These are phyloP conservation scores for Dendrobium catenatum DNA, from an alignment of 106 monocot species.

Conservation along the genomic window DNA sequence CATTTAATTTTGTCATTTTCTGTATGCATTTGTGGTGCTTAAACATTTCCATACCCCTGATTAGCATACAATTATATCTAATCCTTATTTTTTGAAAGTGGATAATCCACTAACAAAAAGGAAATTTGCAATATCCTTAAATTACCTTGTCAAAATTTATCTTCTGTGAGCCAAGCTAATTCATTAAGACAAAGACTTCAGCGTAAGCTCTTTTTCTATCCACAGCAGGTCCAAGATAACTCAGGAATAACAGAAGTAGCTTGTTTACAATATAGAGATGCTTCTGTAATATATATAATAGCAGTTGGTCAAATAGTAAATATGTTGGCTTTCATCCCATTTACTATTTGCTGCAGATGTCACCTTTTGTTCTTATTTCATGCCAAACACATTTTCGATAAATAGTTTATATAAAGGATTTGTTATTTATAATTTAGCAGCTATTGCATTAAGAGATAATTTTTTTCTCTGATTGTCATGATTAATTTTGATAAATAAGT, in stretches of 20 bases:
- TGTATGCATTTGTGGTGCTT: background rate
- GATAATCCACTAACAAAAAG: background rate
- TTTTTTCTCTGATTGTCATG: no score
- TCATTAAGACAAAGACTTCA: background rate
- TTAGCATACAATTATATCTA: background rate
- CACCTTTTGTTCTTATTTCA: no score
- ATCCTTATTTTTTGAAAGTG: background rate
- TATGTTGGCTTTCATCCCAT: background rate
- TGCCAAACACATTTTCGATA: no score
- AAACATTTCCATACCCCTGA: background rate
- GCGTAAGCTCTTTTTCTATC: background rate
- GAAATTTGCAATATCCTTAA: background rate
- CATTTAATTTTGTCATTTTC: background rate
- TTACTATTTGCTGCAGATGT: no score
- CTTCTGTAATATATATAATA: constrained; percentile 24
- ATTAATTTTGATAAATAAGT: no score
- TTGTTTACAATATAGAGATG: constrained; percentile 26
- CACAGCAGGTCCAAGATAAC: constrained; percentile 33
- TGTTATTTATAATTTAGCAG: no score
- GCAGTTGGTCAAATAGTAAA: constrained; percentile 45
- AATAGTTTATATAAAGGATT: no score
- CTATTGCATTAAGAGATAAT: no score
- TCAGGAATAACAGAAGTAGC: constrained; percentile 25
- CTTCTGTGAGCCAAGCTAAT: background rate
- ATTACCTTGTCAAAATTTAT: background rate